These are phyloP conservation scores for Yarrowia keelungensis DNA, from an alignment of 805 yeast species.

Conservation along the genomic window DNA sequence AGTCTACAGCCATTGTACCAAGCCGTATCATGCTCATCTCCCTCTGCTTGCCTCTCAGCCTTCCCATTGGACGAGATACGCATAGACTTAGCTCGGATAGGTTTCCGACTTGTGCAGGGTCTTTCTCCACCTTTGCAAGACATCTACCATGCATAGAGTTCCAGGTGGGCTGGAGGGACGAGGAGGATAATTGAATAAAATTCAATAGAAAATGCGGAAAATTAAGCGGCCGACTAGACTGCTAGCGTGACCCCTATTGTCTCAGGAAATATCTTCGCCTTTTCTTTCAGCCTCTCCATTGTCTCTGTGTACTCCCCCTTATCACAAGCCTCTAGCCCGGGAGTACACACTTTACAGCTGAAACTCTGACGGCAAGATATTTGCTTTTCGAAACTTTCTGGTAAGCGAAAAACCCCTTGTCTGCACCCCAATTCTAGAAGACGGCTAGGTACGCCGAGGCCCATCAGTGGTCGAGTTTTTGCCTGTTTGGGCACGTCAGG, in stretches of 20 bases:
- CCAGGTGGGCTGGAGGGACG: not conserved
- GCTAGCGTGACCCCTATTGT: too few species aligned
- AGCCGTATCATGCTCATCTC: too few species aligned
- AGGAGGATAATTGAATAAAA: not conserved
- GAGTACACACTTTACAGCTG: too few species aligned
- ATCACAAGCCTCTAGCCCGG: too few species aligned
- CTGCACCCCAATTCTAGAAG: not conserved
- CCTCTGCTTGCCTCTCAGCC: not conserved
- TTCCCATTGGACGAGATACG: constrained; percentile 13
- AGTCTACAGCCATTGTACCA: too few species aligned
- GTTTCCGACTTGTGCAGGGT: constrained; percentile 7
- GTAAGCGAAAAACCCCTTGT: not conserved
- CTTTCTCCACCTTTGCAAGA: constrained; percentile 19
- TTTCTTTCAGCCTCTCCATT: too few species aligned
- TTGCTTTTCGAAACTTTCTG: not conserved
- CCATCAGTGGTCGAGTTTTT: not conserved
- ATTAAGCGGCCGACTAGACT: not conserved
- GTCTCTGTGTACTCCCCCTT: too few species aligned
- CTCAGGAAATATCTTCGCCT: too few species aligned
- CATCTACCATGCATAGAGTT: not conserved
- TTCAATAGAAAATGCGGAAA: not conserved
- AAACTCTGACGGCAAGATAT: too few species aligned
- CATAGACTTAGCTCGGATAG: constrained; percentile 9
- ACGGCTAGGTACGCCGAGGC: constrained; percentile 3
- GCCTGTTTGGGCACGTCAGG: not conserved